Percentiles rank a stretch among this genome's conserved stretches.
Conservation (phyloP, 1,284 basidiomycete species). For the Rhizoctonia solani region DNA sequence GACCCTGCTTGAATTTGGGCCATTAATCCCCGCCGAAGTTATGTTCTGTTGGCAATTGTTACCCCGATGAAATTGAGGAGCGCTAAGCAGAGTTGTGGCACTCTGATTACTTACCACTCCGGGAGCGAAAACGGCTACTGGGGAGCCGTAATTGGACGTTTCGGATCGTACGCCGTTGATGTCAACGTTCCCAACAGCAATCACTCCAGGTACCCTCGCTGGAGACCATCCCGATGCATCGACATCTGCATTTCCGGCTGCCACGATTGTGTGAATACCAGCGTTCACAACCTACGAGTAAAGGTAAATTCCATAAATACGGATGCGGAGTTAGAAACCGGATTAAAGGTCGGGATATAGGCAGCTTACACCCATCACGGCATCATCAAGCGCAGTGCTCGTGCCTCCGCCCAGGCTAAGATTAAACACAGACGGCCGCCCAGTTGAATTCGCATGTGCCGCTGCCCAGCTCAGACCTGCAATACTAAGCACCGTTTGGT, state of each 20-base stretch:
- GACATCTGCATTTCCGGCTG: conserved; percentile 17
- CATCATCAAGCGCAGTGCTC: conserved; percentile 29
- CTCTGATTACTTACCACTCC: conserved; percentile 24
- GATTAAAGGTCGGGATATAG: conserved; percentile 11
- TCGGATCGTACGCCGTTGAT: conserved; percentile 19
- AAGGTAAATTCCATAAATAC: neutral
- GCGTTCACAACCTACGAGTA: neutral
- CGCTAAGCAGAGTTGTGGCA: neutral
- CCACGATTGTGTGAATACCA: neutral
- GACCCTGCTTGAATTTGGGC: conserved; percentile 11
- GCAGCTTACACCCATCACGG: conserved; percentile 5
- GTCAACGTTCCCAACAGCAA: conserved; percentile 32
- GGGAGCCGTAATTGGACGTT: conserved; percentile 29
- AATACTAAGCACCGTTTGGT: neutral
- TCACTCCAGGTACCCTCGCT: conserved; percentile 21
- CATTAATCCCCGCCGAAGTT: conserved; percentile 17
- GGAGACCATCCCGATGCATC: conserved; percentile 27
- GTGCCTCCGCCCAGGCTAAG: conserved; percentile 25
- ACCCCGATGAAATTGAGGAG: neutral
- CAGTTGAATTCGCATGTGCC: conserved; percentile 19
- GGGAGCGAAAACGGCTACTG: conserved; percentile 30
- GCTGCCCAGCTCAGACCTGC: conserved; percentile 20
- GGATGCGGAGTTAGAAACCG: neutral
- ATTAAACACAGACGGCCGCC: conserved; percentile 22
- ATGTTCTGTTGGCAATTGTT: neutral